phyloP scores from a whole-genome alignment of 495 filamentous ascomycete species.

The Neurospora cerealis region DNA sequence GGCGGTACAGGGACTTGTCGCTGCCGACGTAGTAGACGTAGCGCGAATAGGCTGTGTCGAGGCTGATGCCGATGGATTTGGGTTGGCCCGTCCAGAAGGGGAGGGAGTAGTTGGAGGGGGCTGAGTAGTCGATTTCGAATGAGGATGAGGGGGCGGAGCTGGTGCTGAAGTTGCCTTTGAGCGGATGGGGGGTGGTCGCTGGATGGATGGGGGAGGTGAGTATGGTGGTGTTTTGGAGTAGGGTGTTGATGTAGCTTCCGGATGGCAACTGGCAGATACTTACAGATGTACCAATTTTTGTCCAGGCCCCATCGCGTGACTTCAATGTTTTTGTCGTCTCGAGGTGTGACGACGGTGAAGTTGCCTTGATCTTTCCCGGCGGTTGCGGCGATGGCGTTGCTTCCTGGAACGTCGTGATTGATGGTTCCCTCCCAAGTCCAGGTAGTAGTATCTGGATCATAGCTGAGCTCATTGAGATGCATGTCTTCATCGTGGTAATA shows the following conservation, averaged over 20 bases:
- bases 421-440: constrained; percentile 20
- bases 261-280: background rate
- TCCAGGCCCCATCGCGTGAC: constrained; percentile 14
- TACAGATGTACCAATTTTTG: constrained; percentile 19
- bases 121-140: constrained; percentile 18
- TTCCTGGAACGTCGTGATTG: constrained; percentile 13
- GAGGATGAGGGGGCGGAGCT: constrained; percentile 8
- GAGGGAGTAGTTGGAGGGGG: constrained; percentile 20
- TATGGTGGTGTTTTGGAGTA: background rate
- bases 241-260: background rate
- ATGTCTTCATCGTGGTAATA: constrained; percentile 25
- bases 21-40: constrained; percentile 29
- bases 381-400: constrained; percentile 18
- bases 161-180: constrained; percentile 13
- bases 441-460: constrained; percentile 3
- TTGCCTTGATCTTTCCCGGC: constrained; percentile 15
- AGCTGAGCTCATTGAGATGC: constrained; percentile 19
- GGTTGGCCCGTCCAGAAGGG: constrained; percentile 21
- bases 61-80: constrained; percentile 15
- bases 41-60: constrained; percentile 17
- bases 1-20: constrained; percentile 20
- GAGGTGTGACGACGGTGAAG: constrained; percentile 20
- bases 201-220: constrained; percentile 1
- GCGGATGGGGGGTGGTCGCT: constrained; percentile 22
- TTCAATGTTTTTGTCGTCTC: constrained; percentile 20